A percentile compares a stretch with the other conserved stretches of the same genome.
Evolutionary conservation across 164 flowering plant species (phyloP).

Genomic region (Hamamelis virginiana): DNA sequence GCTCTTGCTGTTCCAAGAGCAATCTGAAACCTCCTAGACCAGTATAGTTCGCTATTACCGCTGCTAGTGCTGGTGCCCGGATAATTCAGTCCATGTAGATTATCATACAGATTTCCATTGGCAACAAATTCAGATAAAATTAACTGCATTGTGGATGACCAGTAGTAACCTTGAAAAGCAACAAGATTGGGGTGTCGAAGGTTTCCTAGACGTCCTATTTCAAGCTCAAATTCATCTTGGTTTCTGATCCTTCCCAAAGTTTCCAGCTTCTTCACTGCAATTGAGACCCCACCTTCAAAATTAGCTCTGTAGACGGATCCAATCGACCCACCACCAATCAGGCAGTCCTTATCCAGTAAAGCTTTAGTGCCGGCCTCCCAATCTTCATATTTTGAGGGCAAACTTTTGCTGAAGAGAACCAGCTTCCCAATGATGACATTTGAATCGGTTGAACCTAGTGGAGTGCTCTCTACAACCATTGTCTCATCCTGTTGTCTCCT

Average conservation of each 20-base stretch:
- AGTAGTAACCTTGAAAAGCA: slow-evolving; percentile 85
- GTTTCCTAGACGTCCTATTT: slow-evolving; percentile 77
- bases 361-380: slow-evolving; percentile 98
- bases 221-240: slow-evolving; percentile 99
- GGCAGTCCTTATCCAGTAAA: slow-evolving; percentile 79
- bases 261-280: slow-evolving; percentile 95
- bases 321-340: slow-evolving; percentile 83
- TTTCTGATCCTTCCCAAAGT: slow-evolving; percentile 78
- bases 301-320: slow-evolving; percentile 84
- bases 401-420: slow-evolving; percentile 87
- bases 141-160: slow-evolving; percentile 86
- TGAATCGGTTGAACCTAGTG: slow-evolving; percentile 71
- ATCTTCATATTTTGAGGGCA: slow-evolving; percentile 92
- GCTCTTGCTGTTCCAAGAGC: slow-evolving; percentile 93
- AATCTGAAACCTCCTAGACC: slow-evolving; percentile 82
- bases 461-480: slow-evolving; percentile 65
- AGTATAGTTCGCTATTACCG: slow-evolving; percentile 54
- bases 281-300: slow-evolving; percentile 83
- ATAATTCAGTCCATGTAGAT: slow-evolving; percentile 59
- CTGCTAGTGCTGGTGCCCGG: slow-evolving; percentile 64
- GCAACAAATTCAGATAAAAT: slow-evolving; percentile 76
- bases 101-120: slow-evolving; percentile 79
- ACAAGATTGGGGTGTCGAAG: slow-evolving; percentile 76
- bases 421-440: slow-evolving; percentile 84
- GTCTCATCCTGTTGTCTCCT: slow-evolving; percentile 37